A percentile compares a stretch with the other conserved stretches of the same genome.
Evolutionary conservation across 2,329 filamentous ascomycete species (phyloP).

Genomic region (Aspergillus ibericus): DNA sequence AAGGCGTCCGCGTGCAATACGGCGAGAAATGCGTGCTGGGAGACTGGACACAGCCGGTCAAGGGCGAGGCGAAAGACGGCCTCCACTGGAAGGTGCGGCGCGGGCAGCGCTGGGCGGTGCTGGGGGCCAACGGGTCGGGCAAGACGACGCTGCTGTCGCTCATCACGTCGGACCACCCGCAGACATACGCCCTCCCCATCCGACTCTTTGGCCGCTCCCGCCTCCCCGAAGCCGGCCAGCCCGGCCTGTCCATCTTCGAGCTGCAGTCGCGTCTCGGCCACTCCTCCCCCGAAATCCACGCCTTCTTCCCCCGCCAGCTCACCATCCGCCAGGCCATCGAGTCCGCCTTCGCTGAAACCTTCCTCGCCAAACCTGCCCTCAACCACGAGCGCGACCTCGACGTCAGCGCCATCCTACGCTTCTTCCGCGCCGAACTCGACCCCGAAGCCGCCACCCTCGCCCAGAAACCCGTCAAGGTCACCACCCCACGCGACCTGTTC

Average conservation of each 20-base stretch:
- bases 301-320: conserved; percentile 80
- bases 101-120: conserved; percentile 87
- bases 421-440: conserved; percentile 78
- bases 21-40: conserved; percentile 75
- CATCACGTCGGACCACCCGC: conserved; percentile 92
- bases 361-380: conserved; percentile 68
- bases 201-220: conserved; percentile 80
- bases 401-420: conserved; percentile 69
- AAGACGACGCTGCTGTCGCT: conserved; percentile 94
- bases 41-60: conserved; percentile 67
- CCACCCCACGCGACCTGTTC: conserved; percentile 15
- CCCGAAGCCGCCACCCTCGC: conserved; percentile 43
- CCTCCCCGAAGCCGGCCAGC: conserved; percentile 68
- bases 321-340: conserved; percentile 74
- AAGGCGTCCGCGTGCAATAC: conserved; percentile 79
- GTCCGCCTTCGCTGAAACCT: conserved; percentile 88
- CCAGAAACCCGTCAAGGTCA: conserved; percentile 16
- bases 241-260: conserved; percentile 86
- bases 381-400: conserved; percentile 56
- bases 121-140: conserved; percentile 89
- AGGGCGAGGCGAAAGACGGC: conserved; percentile 57
- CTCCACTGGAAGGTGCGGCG: conserved; percentile 79
- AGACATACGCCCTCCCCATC: conserved; percentile 86
- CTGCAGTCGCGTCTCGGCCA: conserved; percentile 88
- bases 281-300: conserved; percentile 89